Base-by-base conservation (phyloP, 805 yeast species). In the Cyberlindnera misumaiensis region DNA sequence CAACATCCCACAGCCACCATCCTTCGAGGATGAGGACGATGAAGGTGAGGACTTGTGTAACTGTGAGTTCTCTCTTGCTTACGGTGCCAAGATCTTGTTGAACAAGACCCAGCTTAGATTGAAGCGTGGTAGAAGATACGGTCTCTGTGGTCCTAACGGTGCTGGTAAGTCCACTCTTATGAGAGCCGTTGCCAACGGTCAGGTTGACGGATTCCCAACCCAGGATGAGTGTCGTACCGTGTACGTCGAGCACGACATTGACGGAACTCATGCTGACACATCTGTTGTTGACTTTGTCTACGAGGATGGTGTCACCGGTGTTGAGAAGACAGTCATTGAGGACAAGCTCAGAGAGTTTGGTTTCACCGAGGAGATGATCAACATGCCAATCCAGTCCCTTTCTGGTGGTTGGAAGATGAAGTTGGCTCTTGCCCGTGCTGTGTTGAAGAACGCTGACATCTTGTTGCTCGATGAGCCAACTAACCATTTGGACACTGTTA, bases 341-440 rank as follows among this genome's bases (percentile, higher is more conserved):
- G 75, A 65, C 51, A 85, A 88, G 68, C 81, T 93, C 68, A 70
- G 67, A 48, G 97, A 88, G 72, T 90, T 93, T 77, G 79, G 80
- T 63, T 93, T 93, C 89, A 60, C 93, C 58, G 90, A 86, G 44
- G 96, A 82, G 64, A 93, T 90, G 96, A 80, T 83, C 62, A 65
- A 62, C 50, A 85, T 83, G 95, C 95, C 97, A 63, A 90, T 90
- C 68, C 80, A 87, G 64, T 85, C 97, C 51, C 79, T 93, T 59
- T 93, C 98, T 64, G 98, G 98, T 83, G 98, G 98, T 81, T 90
- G 98, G 98, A 93, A 93, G 83, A 90, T 90, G 98, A 93, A 93
- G 75, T 81, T 90, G 70, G 97, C 97, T 66, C 80, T 90, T 63
- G 97, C 98, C 59, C 87, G 97, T 75, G 98, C 98, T 64, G 97